Evolutionary conservation across 2,329 filamentous ascomycete species (phyloP).

Genomic region (Pochonia chlamydosporia): DNA sequence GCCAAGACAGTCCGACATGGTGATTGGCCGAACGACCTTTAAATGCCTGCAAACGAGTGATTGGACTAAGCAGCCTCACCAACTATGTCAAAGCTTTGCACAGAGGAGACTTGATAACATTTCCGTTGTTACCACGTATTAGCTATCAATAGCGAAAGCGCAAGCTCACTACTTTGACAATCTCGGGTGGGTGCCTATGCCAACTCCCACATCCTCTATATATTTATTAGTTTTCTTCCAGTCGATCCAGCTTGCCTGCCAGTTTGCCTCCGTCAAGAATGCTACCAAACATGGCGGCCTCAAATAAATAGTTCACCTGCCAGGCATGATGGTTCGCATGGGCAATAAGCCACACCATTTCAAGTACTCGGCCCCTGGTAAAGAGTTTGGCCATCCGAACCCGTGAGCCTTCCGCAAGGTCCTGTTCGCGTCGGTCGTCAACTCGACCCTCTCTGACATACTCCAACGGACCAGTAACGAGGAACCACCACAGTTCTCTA

Average conservation of each 20-base stretch:
- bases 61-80: no score
- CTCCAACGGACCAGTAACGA: constrained; percentile 13
- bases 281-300: constrained; percentile 28
- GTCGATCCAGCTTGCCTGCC: constrained; percentile 22
- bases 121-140: no score
- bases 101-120: no score
- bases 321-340: constrained; percentile 20
- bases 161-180: no score
- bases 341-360: constrained; percentile 15
- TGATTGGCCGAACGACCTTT: no score
- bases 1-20: no score
- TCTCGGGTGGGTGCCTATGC: no score
- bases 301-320: constrained; percentile 25
- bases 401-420: constrained; percentile 11
- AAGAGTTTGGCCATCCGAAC: constrained; percentile 17
- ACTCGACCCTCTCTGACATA: constrained; percentile 13
- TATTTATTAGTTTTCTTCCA: no score
- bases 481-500: constrained; percentile 11
- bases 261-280: constrained; percentile 22
- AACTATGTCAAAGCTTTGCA: no score
- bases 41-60: no score
- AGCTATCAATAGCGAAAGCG: no score
- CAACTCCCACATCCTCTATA: no score
- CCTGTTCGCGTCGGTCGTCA: constrained; percentile 10
- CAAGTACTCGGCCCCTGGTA: constrained; percentile 10